phyloP scores from a whole-genome alignment of 2,329 filamentous ascomycete genomes.

The Colletotrichum australisinense region DNA sequence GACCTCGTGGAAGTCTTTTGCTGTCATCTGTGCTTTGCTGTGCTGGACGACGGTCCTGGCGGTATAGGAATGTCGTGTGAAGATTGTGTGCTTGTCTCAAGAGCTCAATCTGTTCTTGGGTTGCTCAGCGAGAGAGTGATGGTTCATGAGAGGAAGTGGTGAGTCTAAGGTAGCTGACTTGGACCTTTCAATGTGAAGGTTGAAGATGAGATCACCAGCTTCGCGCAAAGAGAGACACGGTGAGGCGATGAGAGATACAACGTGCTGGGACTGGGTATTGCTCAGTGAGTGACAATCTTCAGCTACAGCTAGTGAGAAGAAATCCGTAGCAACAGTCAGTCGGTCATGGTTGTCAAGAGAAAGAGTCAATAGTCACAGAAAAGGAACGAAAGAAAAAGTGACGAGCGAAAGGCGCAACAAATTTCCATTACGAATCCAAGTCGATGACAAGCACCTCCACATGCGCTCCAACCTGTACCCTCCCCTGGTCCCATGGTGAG shows the following conservation, averaged over 20 bases:
- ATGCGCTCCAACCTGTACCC: slow-evolving; percentile 11
- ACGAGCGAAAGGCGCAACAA: not conserved
- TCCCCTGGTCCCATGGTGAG: slow-evolving; percentile 22
- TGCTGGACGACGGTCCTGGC: not conserved
- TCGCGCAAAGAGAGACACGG: not conserved
- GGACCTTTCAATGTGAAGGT: not conserved
- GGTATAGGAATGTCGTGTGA: not conserved
- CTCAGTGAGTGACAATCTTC: not conserved
- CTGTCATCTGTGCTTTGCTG: slow-evolving; percentile 14
- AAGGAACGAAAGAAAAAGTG: not conserved
- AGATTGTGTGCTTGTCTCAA: not conserved
- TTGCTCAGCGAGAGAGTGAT: not conserved
- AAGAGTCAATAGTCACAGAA: not conserved
- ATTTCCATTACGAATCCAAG: slow-evolving; percentile 24
- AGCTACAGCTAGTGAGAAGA: not conserved
- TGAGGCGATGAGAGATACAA: too few species aligned
- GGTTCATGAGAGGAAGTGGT: not conserved
- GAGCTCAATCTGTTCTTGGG: not conserved
- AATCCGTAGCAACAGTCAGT: too few species aligned
- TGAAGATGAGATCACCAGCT: not conserved
- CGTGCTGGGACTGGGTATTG: not conserved
- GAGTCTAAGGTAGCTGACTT: not conserved
- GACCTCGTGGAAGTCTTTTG: not conserved
- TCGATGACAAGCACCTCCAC: slow-evolving; percentile 34
- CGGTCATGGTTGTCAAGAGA: not conserved